These are phyloP conservation scores for Phoma sp. DNA, from an alignment of 2,329 filamentous ascomycete genomes.

Conservation along the genomic window DNA sequence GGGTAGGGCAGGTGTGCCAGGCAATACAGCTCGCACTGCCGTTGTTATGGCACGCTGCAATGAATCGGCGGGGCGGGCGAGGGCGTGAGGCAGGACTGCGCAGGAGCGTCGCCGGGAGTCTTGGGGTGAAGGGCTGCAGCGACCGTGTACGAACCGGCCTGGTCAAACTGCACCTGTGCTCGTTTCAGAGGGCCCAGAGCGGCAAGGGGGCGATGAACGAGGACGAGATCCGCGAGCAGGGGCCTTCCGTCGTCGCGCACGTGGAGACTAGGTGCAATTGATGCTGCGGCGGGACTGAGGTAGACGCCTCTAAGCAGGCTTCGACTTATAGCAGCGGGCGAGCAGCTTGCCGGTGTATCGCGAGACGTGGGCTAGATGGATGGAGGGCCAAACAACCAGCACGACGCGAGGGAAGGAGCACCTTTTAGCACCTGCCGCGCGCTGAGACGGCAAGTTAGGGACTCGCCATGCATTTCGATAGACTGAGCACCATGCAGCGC, in stretches of 20 bases:
- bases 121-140: slow-evolving; percentile 13
- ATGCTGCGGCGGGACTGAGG: background rate
- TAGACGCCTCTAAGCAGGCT: background rate
- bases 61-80: slow-evolving; percentile 9
- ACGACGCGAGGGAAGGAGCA: background rate
- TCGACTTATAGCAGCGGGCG: slow-evolving; percentile 2
- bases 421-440: slow-evolving; percentile 20
- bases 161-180: slow-evolving; percentile 26
- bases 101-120: slow-evolving; percentile 1
- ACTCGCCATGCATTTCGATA: slow-evolving; percentile 23
- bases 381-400: background rate
- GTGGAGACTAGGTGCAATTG: slow-evolving; percentile 5
- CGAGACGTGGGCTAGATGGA: background rate
- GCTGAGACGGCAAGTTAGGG: slow-evolving; percentile 27
- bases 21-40: background rate
- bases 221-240: slow-evolving; percentile 26
- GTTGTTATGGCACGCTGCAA: slow-evolving; percentile 2
- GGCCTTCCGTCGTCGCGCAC: slow-evolving; percentile 16
- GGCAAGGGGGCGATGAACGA: slow-evolving; percentile 31
- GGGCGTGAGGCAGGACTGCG: slow-evolving; percentile 1
- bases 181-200: slow-evolving; percentile 34
- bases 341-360: background rate
- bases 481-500: slow-evolving; percentile 26
- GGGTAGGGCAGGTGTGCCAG: slow-evolving; percentile 7
- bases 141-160: slow-evolving; percentile 10